A percentile compares a stretch with the other conserved stretches of the same genome.
Evolutionary conservation across 129 eudicot genomes (phyloP).

Genomic region (Helichrysum umbraculigerum): DNA sequence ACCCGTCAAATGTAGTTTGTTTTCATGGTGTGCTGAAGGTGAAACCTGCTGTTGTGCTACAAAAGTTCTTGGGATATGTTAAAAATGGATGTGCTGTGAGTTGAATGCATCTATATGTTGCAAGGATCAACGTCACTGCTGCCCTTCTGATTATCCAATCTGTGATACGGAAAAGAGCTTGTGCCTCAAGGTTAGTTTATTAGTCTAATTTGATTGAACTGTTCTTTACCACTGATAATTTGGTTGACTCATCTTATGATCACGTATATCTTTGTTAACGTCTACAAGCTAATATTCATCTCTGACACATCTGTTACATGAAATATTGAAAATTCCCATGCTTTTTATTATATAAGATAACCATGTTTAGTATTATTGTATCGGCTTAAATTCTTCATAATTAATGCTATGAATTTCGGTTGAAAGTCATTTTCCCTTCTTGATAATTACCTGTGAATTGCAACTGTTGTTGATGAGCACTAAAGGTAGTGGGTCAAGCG

Average conservation of each 20-base stretch:
- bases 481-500: background rate
- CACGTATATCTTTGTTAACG: background rate
- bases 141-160: conserved; percentile 91
- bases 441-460: conserved; percentile 14
- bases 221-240: background rate
- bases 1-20: conserved; percentile 66
- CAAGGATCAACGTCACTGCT: conserved; percentile 68
- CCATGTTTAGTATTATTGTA: background rate
- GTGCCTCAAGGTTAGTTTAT: conserved; percentile 78
- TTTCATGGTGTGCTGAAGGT: conserved; percentile 64
- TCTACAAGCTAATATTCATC: background rate
- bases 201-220: background rate
- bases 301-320: background rate
- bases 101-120: conserved; percentile 79
- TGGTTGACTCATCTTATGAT: conserved; percentile 2
- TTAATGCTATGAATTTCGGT: background rate
- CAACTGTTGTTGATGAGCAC: background rate
- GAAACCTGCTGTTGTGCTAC: conserved; percentile 86
- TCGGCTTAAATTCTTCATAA: background rate
- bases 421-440: background rate
- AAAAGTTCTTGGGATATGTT: conserved; percentile 63
- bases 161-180: conserved; percentile 60
- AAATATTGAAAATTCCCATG: background rate
- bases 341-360: background rate
- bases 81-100: conserved; percentile 85